Evolutionary conservation across 371 early-diverging fungal species (phyloP), one percentile per base, ranked within the genome.

Genomic region (Lichtheimia hyalospora): DNA sequence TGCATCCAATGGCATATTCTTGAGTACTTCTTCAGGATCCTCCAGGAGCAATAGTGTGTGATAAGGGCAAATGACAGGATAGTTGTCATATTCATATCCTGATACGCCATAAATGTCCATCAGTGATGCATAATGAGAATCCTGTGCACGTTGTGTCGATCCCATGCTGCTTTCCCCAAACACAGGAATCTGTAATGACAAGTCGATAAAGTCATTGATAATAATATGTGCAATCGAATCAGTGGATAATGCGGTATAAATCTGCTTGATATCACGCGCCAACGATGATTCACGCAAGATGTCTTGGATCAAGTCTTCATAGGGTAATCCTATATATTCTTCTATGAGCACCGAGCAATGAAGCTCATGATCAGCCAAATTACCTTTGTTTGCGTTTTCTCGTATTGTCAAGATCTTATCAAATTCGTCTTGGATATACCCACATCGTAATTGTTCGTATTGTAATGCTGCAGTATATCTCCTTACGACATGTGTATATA

Each of bases 11-110:
- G 93, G 92, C 66, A 92, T 80, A 34, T 85, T 84, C 61, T 83
- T 86, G 23, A 92, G 54, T 24, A 97, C 85, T 61, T 90, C 90
- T 57, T 93, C 93, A 0, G 91, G 89, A 61, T 91, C 92, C 50
- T 88, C 87, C n/a, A 93, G 68, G 3, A 96, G 79, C 44, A 97
- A 64, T 3, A 97, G 63, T 0, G 95, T 89, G 42, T 94, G 92
- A 64, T 94, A 93, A 0, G 97, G 95, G 42, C 91, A 84, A 28
- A 96, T 74, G 7, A 85, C 80, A 1, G 94, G 93, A 58, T 87
- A 90, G 40, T 77, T 74, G 39, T 78, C 82, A 46, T 83, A 83
- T 58, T 90, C 88, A 55, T 89, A 78, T 0, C 79, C 81, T 12
- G 76, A 73, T 2, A 73, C 73, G 51, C 82, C 78, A 63, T 80